phyloP scores from a whole-genome alignment of 2,329 filamentous ascomycete genomes.

The Cladorrhinum sp. region DNA sequence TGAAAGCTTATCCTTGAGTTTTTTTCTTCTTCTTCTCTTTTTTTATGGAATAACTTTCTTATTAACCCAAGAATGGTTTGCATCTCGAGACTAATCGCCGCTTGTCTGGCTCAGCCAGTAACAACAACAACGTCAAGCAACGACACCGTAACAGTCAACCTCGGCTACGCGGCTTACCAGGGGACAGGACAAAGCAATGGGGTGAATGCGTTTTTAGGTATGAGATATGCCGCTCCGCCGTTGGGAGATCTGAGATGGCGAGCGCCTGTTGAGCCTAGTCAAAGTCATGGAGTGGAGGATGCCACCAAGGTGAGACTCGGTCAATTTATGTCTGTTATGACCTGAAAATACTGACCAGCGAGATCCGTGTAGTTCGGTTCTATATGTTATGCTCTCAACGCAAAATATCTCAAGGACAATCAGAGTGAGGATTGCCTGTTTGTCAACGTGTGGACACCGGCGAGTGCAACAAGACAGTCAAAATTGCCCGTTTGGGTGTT shows the following conservation, averaged over 20 bases:
- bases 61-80: slow-evolving; percentile 4
- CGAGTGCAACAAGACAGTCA: slow-evolving; percentile 36
- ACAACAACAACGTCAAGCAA: not conserved
- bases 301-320: slow-evolving; percentile 38
- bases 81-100: slow-evolving; percentile 2
- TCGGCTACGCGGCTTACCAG: slow-evolving; percentile 45
- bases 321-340: too few relatives aligned
- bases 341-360: not conserved
- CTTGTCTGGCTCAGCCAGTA: slow-evolving; percentile 2
- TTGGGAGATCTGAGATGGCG: slow-evolving; percentile 49
- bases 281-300: slow-evolving; percentile 33
- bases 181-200: slow-evolving; percentile 37
- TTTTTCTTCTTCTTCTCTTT: not conserved
- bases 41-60: not conserved
- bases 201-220: slow-evolving; percentile 46
- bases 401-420: slow-evolving; percentile 29
- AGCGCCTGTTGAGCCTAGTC: slow-evolving; percentile 44
- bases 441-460: slow-evolving; percentile 44
- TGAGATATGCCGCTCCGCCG: slow-evolving; percentile 53
- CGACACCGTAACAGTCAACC: slow-evolving; percentile 31
- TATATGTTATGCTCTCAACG: slow-evolving; percentile 42
- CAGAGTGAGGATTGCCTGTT: slow-evolving; percentile 42
- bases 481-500: slow-evolving; percentile 54
- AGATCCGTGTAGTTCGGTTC: slow-evolving; percentile 39
- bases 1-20: not conserved